Base-by-base conservation (phyloP, 441 rosid genomes). In the Jatropha podagrica region DNA sequence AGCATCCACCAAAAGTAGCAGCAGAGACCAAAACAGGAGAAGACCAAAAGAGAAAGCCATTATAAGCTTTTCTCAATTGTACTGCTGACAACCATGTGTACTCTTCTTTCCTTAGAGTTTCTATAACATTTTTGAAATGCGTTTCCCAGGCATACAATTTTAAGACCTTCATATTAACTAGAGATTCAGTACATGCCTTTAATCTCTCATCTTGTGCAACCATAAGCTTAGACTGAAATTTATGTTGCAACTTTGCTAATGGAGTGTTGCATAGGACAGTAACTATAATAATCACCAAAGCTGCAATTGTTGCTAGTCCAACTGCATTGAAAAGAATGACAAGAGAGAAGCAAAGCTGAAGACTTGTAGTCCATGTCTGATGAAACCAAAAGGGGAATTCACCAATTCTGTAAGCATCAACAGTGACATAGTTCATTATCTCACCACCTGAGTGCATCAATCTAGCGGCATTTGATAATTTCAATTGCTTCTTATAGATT, bases 381-480 rank as follows among this genome's bases (percentile, higher is more conserved):
- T 96, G 99, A 78, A 91, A 87, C 99, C 98, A 96, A 78, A 86
- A 96, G 4, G 99, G 97, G 72, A 94, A 96, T 44, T 96, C 99
- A 8, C 99, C 99, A 26, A 96, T 89, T 73, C 97, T 83, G 49
- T 92, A 96, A 17, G 99, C 97, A 88, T 96, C 99, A 1, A 92
- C 96, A 0, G 95, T 87, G 3, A 93, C 97, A 75, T 92, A 96
- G 83, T 93, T 96, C 92, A 90, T 89, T 55, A 94, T 90, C 88
- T 96, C 97, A 15, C 99, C 89, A 0, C 95, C 88, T 1, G 99
- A 91, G 82, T 96, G 99, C 55, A 80, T 77, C 85, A 88, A 20
- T 75, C 92, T 85, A 44, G 94, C 89, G 40, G 95, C 83, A 74
- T 92, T 96, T 54, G 96, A 92, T 76, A 96, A 74, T 74, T 91